Evolutionary conservation across 2,329 filamentous ascomycete species (phyloP), one percentile per base, ranked within the genome.

Genomic region (Coleophoma crateriformis): DNA sequence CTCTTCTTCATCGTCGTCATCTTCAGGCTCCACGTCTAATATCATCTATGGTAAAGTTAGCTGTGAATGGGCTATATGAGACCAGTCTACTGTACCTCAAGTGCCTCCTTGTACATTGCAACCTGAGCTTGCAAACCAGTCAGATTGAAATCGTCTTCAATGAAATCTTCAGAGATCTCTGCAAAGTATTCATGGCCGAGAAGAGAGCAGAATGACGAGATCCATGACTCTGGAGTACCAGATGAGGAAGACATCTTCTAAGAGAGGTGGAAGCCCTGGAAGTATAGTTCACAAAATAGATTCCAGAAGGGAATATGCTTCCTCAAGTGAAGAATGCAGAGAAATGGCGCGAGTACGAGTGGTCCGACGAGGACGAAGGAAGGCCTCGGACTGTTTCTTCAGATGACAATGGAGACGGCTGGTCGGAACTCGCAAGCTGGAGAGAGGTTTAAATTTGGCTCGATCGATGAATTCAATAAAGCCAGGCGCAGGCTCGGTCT

Each of bases 61-160:
- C 12, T 33, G 17, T 8, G 49, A 64, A 51, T 66, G 58, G 47
- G 27, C 15, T 42, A 48, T 42, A 48, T 37, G 19, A 42, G 19
- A 17, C 15, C 15, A 44, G 12, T 20, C 41, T 3, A 27, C 19
- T 63, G 46, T 71, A 85, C 82, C 76, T 99, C 94, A 56, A 99
- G 74, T 12, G 94, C 94, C 72, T 99, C 94, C 71, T 97, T 99
- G 71, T 99, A 99, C 88, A 96, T 96, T 56, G 90, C 87, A 47
- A 99, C 94, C 72, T 97, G 92, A 52, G 85, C 88, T 70, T 96
- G 90, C 63, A 99, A 77, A 45, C 94, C 94, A 1, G 94, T 99
- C 57, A 99, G 77, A 71, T 99, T 99, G 78, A 99, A 99, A 70
- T 99, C 94, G 82, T 99, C 94, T 70, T 99, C 94, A 66, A 99